A percentile compares a stretch with the other conserved stretches of the same genome.
Conservation (phyloP, 805 yeast genomes). For the Kluyveromyces siamensis region DNA sequence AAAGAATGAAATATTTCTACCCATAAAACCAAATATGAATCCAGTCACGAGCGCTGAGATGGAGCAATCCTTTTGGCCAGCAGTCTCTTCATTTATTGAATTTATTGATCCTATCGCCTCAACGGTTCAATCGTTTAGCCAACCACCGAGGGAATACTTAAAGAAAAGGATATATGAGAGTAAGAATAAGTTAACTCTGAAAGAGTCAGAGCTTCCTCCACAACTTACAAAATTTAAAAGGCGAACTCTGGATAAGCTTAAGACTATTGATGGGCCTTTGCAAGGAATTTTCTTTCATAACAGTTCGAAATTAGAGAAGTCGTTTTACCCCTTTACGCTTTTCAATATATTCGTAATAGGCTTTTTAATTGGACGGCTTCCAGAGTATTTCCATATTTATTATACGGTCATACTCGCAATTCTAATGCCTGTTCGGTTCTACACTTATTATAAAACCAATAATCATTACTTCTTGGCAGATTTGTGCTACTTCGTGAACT, state of each 20-base stretch:
- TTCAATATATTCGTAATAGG: conserved; percentile 65
- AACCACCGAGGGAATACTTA: conserved; percentile 6
- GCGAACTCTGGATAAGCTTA: conserved; percentile 15
- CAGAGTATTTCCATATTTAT: conserved; percentile 65
- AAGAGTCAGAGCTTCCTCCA: conserved; percentile 10
- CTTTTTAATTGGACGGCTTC: conserved; percentile 65
- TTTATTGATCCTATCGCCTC: conserved; percentile 24
- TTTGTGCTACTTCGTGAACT: conserved; percentile 83
- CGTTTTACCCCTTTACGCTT: conserved; percentile 69
- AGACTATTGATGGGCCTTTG: conserved; percentile 19
- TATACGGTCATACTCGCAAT: conserved; percentile 54
- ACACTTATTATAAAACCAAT: conserved; percentile 69
- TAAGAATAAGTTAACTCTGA: conserved; percentile 4
- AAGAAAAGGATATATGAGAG: conserved; percentile 3
- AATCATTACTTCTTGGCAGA: conserved; percentile 88
- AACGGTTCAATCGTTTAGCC: conserved; percentile 11
- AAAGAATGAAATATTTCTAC: too few relatives aligned
- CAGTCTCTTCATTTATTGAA: conserved; percentile 18
- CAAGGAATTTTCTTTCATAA: conserved; percentile 27
- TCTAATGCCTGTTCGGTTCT: conserved; percentile 76
- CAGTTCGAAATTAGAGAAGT: conserved; percentile 57
- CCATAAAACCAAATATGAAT: too few relatives aligned
- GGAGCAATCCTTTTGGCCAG: conserved; percentile 6
- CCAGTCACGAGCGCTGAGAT: background rate
- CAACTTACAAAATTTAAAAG: conserved; percentile 17